Conservation (phyloP, 768 basidiomycete species). For the Tulasnella sp. region DNA sequence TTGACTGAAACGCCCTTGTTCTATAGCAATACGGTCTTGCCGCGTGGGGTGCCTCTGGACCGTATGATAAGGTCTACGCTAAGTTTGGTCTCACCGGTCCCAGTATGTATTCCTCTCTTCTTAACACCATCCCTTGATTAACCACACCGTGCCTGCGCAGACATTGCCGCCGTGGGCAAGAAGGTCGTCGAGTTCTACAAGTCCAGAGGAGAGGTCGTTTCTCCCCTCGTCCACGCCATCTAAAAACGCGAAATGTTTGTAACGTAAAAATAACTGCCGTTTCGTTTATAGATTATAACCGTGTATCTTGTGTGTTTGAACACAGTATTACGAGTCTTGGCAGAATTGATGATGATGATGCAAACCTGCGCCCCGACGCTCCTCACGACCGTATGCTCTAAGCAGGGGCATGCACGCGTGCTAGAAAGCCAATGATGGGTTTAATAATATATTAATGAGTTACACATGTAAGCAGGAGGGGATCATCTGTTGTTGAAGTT, state of each 20-base stretch:
- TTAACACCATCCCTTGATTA: background rate
- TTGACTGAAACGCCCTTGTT: background rate
- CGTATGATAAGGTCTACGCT: conserved; percentile 82
- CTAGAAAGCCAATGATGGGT: no score
- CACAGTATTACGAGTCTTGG: background rate
- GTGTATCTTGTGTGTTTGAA: background rate
- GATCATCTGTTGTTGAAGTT: no score
- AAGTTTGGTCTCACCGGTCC: conserved; percentile 74
- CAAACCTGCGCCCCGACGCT: no score
- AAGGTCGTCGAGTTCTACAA: conserved; percentile 81
- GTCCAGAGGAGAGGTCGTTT: conserved; percentile 54
- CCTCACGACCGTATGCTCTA: no score
- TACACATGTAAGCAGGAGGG: no score
- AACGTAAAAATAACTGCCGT: no score
- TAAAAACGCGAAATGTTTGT: no score
- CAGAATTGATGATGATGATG: background rate
- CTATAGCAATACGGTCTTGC: conserved; percentile 53
- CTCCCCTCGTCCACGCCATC: conserved; percentile 66
- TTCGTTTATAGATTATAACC: background rate
- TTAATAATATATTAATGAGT: no score
- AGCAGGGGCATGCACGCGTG: no score
- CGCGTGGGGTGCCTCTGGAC: conserved; percentile 81
- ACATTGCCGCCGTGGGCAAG: conserved; percentile 70
- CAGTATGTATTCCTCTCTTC: conserved; percentile 34
- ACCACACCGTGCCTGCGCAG: conserved; percentile 27